Conservation (phyloP, 2,329 filamentous ascomycete genomes). For the Alternaria sp. region DNA sequence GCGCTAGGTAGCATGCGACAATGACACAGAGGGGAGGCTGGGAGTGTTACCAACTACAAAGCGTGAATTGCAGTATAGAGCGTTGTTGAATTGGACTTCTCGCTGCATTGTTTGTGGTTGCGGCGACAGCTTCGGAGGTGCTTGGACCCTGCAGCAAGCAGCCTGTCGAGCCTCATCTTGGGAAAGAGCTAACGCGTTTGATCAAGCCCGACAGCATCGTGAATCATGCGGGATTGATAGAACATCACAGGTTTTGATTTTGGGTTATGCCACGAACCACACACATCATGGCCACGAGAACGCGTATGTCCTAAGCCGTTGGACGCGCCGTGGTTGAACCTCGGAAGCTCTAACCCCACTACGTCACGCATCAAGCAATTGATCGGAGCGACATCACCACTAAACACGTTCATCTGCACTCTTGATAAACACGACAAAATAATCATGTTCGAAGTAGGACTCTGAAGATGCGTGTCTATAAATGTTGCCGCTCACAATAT, state of each 20-base stretch:
- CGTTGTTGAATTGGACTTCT: neutral
- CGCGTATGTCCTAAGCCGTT: neutral
- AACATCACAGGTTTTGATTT: neutral
- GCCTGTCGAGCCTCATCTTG: neutral
- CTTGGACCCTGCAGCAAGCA: slow-evolving; percentile 18
- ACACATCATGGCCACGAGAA: neutral
- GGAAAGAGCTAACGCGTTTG: neutral
- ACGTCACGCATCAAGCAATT: slow-evolving; percentile 10
- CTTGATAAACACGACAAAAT: neutral
- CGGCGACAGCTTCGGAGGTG: slow-evolving; percentile 14
- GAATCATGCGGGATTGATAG: neutral
- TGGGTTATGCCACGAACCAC: neutral
- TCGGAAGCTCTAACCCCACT: slow-evolving; percentile 15
- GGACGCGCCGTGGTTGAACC: slow-evolving; percentile 2
- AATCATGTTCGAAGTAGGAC: slow-evolving; percentile 32
- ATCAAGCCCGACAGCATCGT: neutral
- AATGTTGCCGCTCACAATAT: neutral
- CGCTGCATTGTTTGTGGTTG: slow-evolving; percentile 4
- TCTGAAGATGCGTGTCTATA: neutral
- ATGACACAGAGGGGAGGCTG: neutral
- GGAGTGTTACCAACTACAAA: too few species aligned
- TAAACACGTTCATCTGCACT: neutral
- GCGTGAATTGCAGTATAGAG: neutral
- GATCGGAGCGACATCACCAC: neutral
- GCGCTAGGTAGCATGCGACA: slow-evolving; percentile 22